These are phyloP conservation scores for Pseudogymnoascus sp. DNA, from an alignment of 2,329 filamentous ascomycete species.

Conservation along the genomic window DNA sequence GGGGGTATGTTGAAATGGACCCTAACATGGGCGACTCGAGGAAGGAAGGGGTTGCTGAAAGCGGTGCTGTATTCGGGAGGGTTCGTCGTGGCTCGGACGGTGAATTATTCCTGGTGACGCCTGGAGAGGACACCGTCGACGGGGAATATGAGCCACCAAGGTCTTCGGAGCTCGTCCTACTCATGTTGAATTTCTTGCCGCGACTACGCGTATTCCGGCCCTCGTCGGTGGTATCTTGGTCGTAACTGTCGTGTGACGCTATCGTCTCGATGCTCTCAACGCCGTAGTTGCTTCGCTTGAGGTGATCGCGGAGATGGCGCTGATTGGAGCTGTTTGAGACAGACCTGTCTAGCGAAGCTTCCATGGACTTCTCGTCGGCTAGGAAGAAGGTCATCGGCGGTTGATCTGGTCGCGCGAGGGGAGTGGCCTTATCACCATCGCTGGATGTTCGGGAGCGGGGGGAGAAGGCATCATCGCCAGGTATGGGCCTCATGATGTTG, in stretches of 20 bases:
- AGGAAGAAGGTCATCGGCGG: conserved; percentile 45
- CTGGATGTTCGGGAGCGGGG: conserved; percentile 33
- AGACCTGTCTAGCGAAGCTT: conserved; percentile 32
- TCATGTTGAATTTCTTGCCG: conserved; percentile 4
- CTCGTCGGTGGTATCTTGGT: conserved; percentile 20
- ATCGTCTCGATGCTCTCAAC: conserved; percentile 30
- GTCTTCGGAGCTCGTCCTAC: conserved; percentile 19
- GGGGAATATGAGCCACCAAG: conserved; percentile 23
- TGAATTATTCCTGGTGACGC: conserved; percentile 29
- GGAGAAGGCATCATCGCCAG: conserved; percentile 37
- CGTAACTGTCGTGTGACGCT: conserved; percentile 25
- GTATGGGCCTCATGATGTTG: conserved; percentile 41
- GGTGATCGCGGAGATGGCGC: conserved; percentile 29
- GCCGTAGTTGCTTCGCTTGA: conserved; percentile 28
- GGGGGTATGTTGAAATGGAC: conserved; percentile 41
- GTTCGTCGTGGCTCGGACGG: conserved; percentile 22
- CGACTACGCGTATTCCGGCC: conserved; percentile 1
- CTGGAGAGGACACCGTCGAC: conserved; percentile 26
- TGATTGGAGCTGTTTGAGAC: conserved; percentile 22
- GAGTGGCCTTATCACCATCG: conserved; percentile 31
- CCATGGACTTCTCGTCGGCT: conserved; percentile 43
- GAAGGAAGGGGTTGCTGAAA: conserved; percentile 40
- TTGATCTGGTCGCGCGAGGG: conserved; percentile 28
- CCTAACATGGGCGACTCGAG: conserved; percentile 35
- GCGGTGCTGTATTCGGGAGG: conserved; percentile 27